These are phyloP conservation scores for Hypoxylon sp. DNA, from an alignment of 2,329 filamentous ascomycete species.

Conservation along the genomic window DNA sequence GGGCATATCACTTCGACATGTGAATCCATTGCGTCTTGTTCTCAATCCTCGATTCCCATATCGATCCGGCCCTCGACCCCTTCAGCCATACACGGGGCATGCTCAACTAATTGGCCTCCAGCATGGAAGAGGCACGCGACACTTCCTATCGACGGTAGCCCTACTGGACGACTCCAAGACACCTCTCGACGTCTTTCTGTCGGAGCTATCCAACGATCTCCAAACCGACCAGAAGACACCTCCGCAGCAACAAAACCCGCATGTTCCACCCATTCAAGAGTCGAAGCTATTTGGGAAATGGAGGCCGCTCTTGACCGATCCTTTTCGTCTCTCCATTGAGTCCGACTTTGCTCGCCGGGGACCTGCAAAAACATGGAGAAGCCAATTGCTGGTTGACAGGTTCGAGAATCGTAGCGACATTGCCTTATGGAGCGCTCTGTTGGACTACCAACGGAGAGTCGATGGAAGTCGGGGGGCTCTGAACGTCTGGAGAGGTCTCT, in stretches of 20 bases:
- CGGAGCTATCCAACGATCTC: conserved; percentile 19
- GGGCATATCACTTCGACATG: conserved; percentile 43
- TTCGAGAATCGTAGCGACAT: conserved; percentile 42
- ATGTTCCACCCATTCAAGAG: conserved; percentile 32
- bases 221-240: background rate
- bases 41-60: conserved; percentile 27
- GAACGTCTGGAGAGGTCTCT: conserved; percentile 44
- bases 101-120: background rate
- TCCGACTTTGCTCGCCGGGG: conserved; percentile 44
- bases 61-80: conserved; percentile 15
- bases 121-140: conserved; percentile 10
- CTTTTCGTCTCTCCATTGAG: conserved; percentile 42
- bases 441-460: conserved; percentile 44
- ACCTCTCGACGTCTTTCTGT: conserved; percentile 27
- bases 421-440: conserved; percentile 43
- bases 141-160: conserved; percentile 26
- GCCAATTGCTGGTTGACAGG: conserved; percentile 41
- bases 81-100: conserved; percentile 9
- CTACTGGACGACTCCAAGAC: conserved; percentile 16
- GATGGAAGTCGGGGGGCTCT: conserved; percentile 41
- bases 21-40: conserved; percentile 41
- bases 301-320: conserved; percentile 38
- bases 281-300: conserved; percentile 40
- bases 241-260: conserved; percentile 15
- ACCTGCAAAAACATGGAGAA: conserved; percentile 35